Conservation (phyloP, 805 yeast genomes). For the Komagataella mondaviorum region DNA sequence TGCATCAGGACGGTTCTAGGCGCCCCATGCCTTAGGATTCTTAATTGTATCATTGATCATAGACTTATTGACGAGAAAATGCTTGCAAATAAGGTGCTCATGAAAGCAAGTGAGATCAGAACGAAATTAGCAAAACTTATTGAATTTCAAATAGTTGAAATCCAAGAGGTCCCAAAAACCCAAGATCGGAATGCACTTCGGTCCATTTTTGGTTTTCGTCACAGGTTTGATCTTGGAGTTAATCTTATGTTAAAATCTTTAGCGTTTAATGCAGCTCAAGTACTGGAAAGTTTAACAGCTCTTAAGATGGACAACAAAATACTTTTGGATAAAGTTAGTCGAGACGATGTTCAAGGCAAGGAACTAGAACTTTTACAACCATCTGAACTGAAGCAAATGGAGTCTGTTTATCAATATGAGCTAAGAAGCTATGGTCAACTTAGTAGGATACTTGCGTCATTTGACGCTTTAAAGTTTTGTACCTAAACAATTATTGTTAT, state of each 20-base stretch:
- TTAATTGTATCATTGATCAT: conserved; percentile 62
- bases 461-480: conserved; percentile 36
- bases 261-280: conserved; percentile 37
- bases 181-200: conserved; percentile 86
- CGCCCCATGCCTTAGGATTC: conserved; percentile 50
- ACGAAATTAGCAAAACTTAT: conserved; percentile 55
- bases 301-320: conserved; percentile 49
- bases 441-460: conserved; percentile 39
- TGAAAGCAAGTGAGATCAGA: conserved; percentile 69
- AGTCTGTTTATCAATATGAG: conserved; percentile 44
- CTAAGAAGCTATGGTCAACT: conserved; percentile 38
- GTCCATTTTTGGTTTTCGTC: conserved; percentile 73
- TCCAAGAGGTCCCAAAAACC: conserved; percentile 90
- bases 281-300: conserved; percentile 33
- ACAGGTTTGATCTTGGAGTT: conserved; percentile 26
- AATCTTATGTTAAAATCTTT: conserved; percentile 25
- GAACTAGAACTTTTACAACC: conserved; percentile 65
- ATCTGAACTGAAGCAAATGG: conserved; percentile 62
- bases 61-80: conserved; percentile 77
- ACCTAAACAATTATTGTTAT: background rate
- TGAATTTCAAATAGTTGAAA: conserved; percentile 60
- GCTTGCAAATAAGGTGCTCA: conserved; percentile 58
- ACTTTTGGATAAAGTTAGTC: conserved; percentile 63
- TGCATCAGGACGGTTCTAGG: conserved; percentile 51
- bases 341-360: conserved; percentile 82